Base-by-base conservation (phyloP, 2,329 filamentous ascomycete species). In the Xylariaceae sp. region DNA sequence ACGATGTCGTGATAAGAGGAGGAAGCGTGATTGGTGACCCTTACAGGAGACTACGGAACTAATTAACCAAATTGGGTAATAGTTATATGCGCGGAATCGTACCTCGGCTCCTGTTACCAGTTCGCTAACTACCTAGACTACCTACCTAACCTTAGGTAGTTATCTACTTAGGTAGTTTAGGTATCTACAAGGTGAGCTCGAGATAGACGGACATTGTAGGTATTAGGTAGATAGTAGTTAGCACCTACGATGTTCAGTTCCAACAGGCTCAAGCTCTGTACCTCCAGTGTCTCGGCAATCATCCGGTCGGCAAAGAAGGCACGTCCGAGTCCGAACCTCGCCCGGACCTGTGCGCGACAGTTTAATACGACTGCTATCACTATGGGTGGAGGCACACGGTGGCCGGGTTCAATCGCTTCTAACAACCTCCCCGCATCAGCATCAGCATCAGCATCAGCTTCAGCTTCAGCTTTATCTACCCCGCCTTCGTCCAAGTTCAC, bases 381-480 rank as follows among this genome's bases (percentile, higher is more conserved):
- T 19, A 19, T 19, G 19, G 19, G 19, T 19, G 19, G 19, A 19
- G 19, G 19, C 32, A 47, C 11, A 34, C 43, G 43, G 29, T 30
- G 8, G 6, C 9, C 40, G 6, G 19, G 19, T 19, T 19, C 19
- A 19, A 19, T 19, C 19, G 19, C 19, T 19, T 19, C 19, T 19
- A 19, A 19, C 50, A 1, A 41, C 40, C 40, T 26, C 41, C 34
- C 27, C 53, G 26, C 5, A 37, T n/a, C 19, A 19, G 19, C 19
- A 19, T 37, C 40, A 9, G 32, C 42, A 12, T 27, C 7, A 7
- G 30, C 45, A 5, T 37, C 40, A 26, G 7, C 19, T 6, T 32
- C 40, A 26, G 7, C 19, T 6, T 32, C 41, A 12, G 11, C 55
- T 37, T 54, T 49, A 64, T 54, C 58, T 64, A 65, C 63, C 63